Evolutionary conservation across 2,329 filamentous ascomycete genomes (phyloP), one percentile per base, ranked within the genome.

Genomic region (Alternaria arbusti): DNA sequence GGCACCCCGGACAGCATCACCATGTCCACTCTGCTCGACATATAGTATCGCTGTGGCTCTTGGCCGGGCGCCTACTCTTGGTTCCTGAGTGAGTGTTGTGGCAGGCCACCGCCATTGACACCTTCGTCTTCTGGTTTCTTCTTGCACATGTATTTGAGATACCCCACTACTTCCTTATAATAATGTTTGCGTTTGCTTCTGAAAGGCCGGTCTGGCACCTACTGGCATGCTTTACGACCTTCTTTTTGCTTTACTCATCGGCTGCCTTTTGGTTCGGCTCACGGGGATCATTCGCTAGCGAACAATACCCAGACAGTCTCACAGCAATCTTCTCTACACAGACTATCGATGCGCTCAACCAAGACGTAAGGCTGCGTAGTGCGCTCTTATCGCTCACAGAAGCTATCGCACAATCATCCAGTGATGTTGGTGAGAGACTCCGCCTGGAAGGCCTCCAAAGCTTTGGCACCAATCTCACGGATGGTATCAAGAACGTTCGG

Each of bases 151-250:
- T 45, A 28, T 13, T 46, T 63, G 26, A 59, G 60, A 64, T 64
- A 59, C 50, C 46, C 43, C 45, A 59, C 57, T 59, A 61, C 15
- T 25, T 43, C 20, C 59, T 69, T 66, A 55, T 67, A 64, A 75
- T 74, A 71, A 76, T 76, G 70, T 70, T 71, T 71, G 50, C 70
- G 67, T 62, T 70, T 70, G 47, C 69, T 70, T 55, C 61, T 52
- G 68, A 52, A n/a, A 72, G 62, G 54, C 49, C 57, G 59, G 66
- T 69, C 67, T 75, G 72, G 72, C 71, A 73, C 68, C 65, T 76
- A 28, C 61, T 73, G 46, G 62, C 63, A 40, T 56, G 66, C 30
- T 45, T 71, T 12, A 32, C 61, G 3, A 12, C 62, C 23, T 26
- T 59, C 5, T 68, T 70, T n/a, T 56, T 77, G 57, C 55, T 72